These are phyloP conservation scores for Melaleuca quinquenervia DNA, from an alignment of 345 rosid species.

Conservation along the genomic window DNA sequence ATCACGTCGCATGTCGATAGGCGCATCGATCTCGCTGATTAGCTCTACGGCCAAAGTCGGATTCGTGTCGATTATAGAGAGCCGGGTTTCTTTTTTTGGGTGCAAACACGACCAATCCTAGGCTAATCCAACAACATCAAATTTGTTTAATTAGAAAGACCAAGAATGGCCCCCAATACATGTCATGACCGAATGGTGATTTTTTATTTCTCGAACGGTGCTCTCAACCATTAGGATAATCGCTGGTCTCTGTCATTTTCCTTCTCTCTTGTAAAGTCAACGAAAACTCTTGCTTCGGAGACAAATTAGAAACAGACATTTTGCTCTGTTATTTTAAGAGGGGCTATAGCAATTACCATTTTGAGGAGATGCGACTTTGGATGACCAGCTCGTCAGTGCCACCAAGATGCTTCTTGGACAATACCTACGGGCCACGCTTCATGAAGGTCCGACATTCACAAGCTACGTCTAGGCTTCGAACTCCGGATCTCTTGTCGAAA, in stretches of 20 bases:
- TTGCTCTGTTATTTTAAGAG: background rate
- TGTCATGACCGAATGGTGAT: no score
- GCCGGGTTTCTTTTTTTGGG: no score
- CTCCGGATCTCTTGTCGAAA: background rate
- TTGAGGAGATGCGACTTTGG: no score
- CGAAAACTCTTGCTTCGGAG: no score
- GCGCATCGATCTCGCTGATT: background rate
- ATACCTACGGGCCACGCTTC: background rate
- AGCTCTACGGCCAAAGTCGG: no score
- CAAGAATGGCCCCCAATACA: background rate
- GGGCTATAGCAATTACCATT: background rate
- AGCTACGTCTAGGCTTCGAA: background rate
- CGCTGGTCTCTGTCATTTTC: no score
- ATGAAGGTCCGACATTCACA: background rate
- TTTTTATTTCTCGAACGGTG: no score
- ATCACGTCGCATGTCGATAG: background rate
- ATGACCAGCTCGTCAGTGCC: no score
- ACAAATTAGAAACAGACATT: background rate
- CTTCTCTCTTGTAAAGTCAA: background rate
- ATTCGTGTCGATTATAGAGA: no score
- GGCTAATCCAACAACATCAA: background rate
- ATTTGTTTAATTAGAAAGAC: background rate
- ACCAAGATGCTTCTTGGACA: background rate
- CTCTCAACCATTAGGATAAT: no score
- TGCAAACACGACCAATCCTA: background rate